Evolutionary conservation across 257 asterid genomes (phyloP).

Genomic region (Plectranthus barbatus): DNA sequence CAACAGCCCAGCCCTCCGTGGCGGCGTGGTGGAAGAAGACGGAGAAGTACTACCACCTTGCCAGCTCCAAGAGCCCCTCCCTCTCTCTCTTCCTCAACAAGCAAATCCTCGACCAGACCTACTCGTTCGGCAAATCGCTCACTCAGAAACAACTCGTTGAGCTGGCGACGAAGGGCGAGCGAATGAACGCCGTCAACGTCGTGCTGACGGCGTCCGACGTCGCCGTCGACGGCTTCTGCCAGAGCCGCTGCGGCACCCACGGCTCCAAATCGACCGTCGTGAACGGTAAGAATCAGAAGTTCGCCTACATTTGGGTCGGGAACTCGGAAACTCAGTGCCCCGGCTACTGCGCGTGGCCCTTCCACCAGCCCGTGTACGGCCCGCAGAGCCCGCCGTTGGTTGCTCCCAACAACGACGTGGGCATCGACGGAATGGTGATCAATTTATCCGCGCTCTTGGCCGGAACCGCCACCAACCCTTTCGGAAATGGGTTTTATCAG

Average conservation of each 20-base stretch:
- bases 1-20: constrained; percentile 45
- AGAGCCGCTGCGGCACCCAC: constrained; percentile 56
- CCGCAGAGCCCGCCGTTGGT: too few species aligned
- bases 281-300: too few species aligned
- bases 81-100: constrained; percentile 34
- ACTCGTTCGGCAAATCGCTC: constrained; percentile 51
- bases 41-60: constrained; percentile 52
- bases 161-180: constrained; percentile 56
- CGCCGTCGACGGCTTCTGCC: constrained; percentile 54
- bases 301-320: constrained; percentile 66
- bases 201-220: too few species aligned
- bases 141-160: constrained; percentile 37
- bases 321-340: constrained; percentile 49
- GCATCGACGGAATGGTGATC: too few species aligned
- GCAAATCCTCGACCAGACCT: constrained; percentile 31
- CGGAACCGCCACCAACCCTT: constrained; percentile 49
- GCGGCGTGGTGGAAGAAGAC: constrained; percentile 65
- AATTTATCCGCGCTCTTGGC: too few species aligned
- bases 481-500: constrained; percentile 60
- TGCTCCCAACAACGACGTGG: too few species aligned
- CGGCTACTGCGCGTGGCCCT: too few species aligned
- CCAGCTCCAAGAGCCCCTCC: constrained; percentile 31
- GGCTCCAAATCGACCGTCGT: constrained; percentile 25
- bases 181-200: too few species aligned
- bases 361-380: too few species aligned